phyloP scores from a whole-genome alignment of 2,329 filamentous ascomycete species.

The Curvularia lunata region DNA sequence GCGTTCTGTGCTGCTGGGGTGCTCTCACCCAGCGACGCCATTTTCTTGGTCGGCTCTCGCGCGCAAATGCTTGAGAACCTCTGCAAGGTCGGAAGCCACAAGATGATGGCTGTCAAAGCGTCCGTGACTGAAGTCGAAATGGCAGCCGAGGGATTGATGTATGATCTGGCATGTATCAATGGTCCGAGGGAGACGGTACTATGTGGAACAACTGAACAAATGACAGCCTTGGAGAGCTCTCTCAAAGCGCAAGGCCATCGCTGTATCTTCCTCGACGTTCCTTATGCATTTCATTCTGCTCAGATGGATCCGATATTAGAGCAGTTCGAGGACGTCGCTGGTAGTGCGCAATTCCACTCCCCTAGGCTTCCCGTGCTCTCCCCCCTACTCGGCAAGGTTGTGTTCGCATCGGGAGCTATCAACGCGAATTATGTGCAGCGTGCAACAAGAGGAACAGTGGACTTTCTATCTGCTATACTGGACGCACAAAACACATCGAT shows the following conservation, averaged over 20 bases:
- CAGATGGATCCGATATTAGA: conserved; percentile 53
- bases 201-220: conserved; percentile 22
- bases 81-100: conserved; percentile 34
- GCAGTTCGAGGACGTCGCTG: conserved; percentile 45
- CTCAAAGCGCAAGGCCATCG: not conserved
- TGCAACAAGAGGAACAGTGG: not conserved
- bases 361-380: not conserved
- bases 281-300: conserved; percentile 29
- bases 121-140: no score
- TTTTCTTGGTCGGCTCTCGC: conserved; percentile 46
- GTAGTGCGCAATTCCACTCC: conserved; percentile 12
- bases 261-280: conserved; percentile 12
- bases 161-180: conserved; percentile 39
- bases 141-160: not conserved
- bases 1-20: conserved; percentile 47
- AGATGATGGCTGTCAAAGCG: conserved; percentile 40
- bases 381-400: not conserved
- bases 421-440: not conserved
- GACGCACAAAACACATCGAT: not conserved
- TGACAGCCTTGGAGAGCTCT: no score
- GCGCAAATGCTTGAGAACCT: conserved; percentile 39
- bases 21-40: conserved; percentile 36
- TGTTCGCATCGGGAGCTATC: not conserved
- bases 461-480: not conserved
- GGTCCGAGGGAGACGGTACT: conserved; percentile 37